Base-by-base conservation (phyloP, 805 yeast genomes). In the Isabelozyma heimii region DNA sequence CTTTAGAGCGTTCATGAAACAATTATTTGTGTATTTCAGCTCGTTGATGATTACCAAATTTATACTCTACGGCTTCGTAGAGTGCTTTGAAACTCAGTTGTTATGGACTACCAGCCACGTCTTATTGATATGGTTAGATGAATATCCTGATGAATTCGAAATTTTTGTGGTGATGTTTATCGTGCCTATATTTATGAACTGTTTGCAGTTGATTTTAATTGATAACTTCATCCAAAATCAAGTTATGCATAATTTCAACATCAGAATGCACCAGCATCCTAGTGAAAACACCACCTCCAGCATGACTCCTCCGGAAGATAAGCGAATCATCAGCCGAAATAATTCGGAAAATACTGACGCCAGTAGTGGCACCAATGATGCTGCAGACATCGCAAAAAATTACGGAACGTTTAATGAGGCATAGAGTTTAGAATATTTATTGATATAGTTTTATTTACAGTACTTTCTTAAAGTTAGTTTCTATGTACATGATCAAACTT, bases 141-240 rank as follows among this genome's bases (percentile, higher is more conserved):
- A 80, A 46, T 83, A 84, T 65, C 94, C 96, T 2, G 83, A 86
- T 52, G 76, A 74, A 51, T 53, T 90, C 37, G 97, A 94, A 64
- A 89, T 92, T 13, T 84, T 87, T 38, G 79, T 92, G 52, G 97
- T 94, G 24, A 86, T 92, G 84, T 81, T 94, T 61, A 79, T 88
- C 8, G 86, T 87, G 55, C 95, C 95, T 1, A 73, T 87, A 5
- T 63, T 85, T 51, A 76, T 88, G 79, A 88, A 88, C 62, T 79
- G 87, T 52, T 77, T 88, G 65, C 95, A 88, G 63, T 82, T 85
- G 56, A 75, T 84, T 42, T 77, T 87, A 53, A 80, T 87, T 38
- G 95, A 88, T 60, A 86, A 82, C 59, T 82, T 88, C 50, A 87
- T 88, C 57, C 86, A 84, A 58, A 73, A 82, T 55, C 86, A 70